Evolutionary conservation across 2,329 filamentous ascomycete genomes (phyloP).

Genomic region (Phaeosphaeria sp.): DNA sequence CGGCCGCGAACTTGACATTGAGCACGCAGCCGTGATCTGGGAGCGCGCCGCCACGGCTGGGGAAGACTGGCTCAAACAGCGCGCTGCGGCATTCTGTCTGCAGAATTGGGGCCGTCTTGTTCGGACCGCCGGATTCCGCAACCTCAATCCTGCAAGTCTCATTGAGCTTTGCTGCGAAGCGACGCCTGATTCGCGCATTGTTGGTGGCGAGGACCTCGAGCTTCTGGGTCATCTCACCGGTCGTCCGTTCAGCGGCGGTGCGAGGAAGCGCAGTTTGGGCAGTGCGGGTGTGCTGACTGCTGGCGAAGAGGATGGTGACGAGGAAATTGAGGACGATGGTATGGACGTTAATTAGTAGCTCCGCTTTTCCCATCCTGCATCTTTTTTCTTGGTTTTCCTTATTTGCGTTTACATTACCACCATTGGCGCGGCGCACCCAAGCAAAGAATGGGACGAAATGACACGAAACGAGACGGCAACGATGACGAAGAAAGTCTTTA

Average conservation of each 20-base stretch:
- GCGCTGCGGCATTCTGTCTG: conserved; percentile 87
- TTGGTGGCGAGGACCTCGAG: conserved; percentile 84
- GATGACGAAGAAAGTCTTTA: not conserved
- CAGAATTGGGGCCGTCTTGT: conserved; percentile 95
- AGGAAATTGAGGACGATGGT: conserved; percentile 52
- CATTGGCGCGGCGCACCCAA: conserved; percentile 23
- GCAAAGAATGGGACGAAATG: conserved; percentile 1
- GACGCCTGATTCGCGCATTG: conserved; percentile 87
- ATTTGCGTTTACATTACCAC: not conserved
- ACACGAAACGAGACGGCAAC: not conserved
- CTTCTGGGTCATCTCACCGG: conserved; percentile 59
- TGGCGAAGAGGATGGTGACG: conserved; percentile 51
- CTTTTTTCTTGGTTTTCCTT: not conserved
- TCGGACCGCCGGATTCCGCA: conserved; percentile 84
- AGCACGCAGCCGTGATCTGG: conserved; percentile 95
- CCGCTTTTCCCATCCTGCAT: not conserved
- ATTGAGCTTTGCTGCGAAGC: conserved; percentile 94
- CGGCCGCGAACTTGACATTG: conserved; percentile 88
- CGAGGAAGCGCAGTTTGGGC: conserved; percentile 52
- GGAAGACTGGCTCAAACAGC: conserved; percentile 91
- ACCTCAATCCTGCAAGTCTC: conserved; percentile 76
- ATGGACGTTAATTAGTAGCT: conserved; percentile 48
- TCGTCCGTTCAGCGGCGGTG: conserved; percentile 45
- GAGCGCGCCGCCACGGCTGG: conserved; percentile 88
- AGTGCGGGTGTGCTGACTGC: conserved; percentile 46